Evolutionary conservation across 106 monocot species (phyloP).

Genomic region (Narthecium ossifragum): DNA sequence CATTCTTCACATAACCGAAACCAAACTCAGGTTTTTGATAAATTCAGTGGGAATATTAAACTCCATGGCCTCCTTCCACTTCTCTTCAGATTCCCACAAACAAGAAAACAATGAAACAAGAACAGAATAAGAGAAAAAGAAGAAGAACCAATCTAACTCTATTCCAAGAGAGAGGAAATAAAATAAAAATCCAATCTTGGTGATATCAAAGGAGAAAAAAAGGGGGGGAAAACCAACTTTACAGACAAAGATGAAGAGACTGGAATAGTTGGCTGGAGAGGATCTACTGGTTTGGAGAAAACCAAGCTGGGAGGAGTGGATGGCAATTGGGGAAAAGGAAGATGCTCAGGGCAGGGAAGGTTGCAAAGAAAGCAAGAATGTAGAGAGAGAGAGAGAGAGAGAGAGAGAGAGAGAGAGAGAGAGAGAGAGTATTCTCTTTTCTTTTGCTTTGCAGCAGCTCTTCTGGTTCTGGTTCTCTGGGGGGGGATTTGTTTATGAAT

Average conservation of each 20-base stretch:
- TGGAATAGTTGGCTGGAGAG: neutral
- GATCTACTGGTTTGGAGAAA: neutral
- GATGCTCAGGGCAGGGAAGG: neutral
- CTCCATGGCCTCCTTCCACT: too few species aligned
- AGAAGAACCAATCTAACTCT: neutral
- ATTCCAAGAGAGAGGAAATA: neutral
- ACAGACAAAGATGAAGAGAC: neutral
- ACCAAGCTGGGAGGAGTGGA: neutral
- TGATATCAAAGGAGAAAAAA: neutral
- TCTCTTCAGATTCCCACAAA: too few species aligned
- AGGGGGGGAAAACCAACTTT: neutral
- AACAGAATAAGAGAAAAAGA: too few species aligned
- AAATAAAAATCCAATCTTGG: neutral
- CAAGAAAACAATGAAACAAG: neutral
- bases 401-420: neutral
- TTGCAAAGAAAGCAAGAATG: neutral
- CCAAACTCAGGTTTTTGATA: neutral
- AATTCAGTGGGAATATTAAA: too few species aligned
- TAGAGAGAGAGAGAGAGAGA: neutral
- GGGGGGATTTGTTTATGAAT: neutral
- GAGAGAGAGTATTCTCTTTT: neutral
- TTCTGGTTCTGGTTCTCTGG: neutral
- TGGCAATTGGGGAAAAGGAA: neutral
- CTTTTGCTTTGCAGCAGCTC: constrained; percentile 1
- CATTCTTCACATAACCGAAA: neutral